phyloP scores from a whole-genome alignment of 179 eudicot genomes.

The Sideroxylon spinosum region DNA sequence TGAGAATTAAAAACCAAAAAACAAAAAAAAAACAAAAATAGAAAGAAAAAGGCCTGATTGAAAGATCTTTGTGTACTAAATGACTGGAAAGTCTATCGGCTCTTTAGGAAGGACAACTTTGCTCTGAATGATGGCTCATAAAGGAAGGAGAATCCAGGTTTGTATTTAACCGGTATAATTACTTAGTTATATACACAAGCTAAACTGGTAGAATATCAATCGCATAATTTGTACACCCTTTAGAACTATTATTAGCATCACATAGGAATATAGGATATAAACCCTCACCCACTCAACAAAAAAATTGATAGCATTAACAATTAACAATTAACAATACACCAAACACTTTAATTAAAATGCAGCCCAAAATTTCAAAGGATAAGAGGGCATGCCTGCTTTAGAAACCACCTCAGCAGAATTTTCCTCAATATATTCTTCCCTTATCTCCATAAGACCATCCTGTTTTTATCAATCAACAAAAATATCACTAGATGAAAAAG shows the following conservation, averaged over 20 bases:
- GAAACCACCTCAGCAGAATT: conserved; percentile 30
- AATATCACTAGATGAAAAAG: conserved; percentile 6
- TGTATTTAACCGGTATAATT: not conserved
- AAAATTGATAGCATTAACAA: not conserved
- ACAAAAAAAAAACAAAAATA: not conserved
- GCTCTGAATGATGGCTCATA: not conserved
- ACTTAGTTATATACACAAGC: too few relatives aligned
- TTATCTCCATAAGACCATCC: conserved; percentile 92
- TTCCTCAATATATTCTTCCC: conserved; percentile 74
- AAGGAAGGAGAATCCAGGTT: not conserved
- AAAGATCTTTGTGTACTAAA: not conserved
- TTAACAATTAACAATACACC: not conserved
- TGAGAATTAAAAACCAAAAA: not conserved
- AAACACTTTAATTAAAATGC: not conserved
- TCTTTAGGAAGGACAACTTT: not conserved
- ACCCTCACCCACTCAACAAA: not conserved
- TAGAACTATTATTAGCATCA: not conserved
- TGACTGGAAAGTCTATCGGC: not conserved
- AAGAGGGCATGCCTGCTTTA: conserved; percentile 35
- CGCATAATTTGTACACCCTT: not conserved
- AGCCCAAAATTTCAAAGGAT: not conserved
- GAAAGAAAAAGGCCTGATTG: not conserved
- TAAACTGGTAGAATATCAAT: not conserved
- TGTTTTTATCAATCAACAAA: conserved; percentile 27
- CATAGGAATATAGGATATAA: not conserved